Conservation (phyloP, 1,284 basidiomycete species). For the Boletellus deceptivus region DNA sequence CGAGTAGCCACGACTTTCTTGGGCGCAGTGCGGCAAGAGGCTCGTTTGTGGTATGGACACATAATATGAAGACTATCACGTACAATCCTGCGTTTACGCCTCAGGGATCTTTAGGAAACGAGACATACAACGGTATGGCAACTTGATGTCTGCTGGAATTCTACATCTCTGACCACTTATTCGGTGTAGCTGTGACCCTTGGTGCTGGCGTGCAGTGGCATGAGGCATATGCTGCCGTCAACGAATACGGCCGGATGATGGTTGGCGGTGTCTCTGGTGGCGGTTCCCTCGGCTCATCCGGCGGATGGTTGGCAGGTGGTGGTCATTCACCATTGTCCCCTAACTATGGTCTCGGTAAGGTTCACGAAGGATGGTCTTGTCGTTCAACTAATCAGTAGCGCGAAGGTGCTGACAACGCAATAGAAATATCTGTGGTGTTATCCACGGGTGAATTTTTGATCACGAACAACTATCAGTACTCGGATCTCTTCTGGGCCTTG, state of each 20-base stretch:
- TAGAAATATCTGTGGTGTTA: conserved; percentile 25
- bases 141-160: neutral
- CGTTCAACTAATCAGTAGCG: too few relatives aligned
- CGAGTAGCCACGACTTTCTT: conserved; percentile 18
- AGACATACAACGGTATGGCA: conserved; percentile 7
- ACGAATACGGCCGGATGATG: conserved; percentile 34
- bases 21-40: conserved; percentile 39
- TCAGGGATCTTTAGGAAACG: conserved; percentile 18
- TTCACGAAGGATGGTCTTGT: conserved; percentile 24
- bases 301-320: conserved; percentile 44
- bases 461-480: conserved; percentile 13
- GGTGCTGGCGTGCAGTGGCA: conserved; percentile 47
- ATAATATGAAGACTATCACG: conserved; percentile 26
- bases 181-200: conserved; percentile 37
- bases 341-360: conserved; percentile 42
- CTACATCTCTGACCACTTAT: neutral
- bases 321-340: conserved; percentile 43
- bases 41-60: conserved; percentile 42
- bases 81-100: conserved; percentile 34
- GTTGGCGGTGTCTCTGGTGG: conserved; percentile 33
- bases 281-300: conserved; percentile 39
- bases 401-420: conserved; percentile 42
- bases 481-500: conserved; percentile 46
- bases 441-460: conserved; percentile 15
- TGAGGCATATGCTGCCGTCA: conserved; percentile 41